Evolutionary conservation across 768 basidiomycete species (phyloP).

Genomic region (Serendipita sp.): DNA sequence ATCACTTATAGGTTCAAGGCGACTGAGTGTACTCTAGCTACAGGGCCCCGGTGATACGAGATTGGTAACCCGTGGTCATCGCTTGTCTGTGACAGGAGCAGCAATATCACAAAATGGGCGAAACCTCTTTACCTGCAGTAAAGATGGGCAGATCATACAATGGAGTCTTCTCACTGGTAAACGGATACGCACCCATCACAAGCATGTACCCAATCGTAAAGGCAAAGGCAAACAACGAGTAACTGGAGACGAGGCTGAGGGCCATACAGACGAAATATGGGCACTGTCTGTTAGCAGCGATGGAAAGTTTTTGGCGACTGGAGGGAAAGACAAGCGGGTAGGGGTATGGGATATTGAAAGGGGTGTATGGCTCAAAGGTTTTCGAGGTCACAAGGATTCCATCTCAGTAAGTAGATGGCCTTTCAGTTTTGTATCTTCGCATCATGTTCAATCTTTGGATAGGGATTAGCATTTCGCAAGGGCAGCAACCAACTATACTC

Average conservation of each 20-base stretch:
- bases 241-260: conserved; percentile 29
- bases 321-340: conserved; percentile 65
- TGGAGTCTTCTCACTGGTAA: conserved; percentile 60
- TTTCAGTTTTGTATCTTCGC: conserved; percentile 1
- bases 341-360: conserved; percentile 76
- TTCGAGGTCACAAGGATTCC: conserved; percentile 60
- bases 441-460: not conserved
- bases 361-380: conserved; percentile 60
- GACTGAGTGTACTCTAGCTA: not conserved
- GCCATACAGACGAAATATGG: conserved; percentile 79
- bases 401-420: conserved; percentile 37
- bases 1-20: not conserved
- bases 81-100: conserved; percentile 68
- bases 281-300: conserved; percentile 72
- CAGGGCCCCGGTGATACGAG: conserved; percentile 26
- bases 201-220: conserved; percentile 43
- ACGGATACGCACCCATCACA: conserved; percentile 42
- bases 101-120: conserved; percentile 55
- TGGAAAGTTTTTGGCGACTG: conserved; percentile 72
- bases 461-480: conserved; percentile 66
- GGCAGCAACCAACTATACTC: conserved; percentile 60
- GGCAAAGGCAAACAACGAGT: conserved; percentile 33
- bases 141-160: conserved; percentile 80
- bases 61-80: conserved; percentile 56
- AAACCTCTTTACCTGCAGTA: conserved; percentile 75